These are phyloP conservation scores for Globisporangium yorkense DNA, from an alignment of 352 stramenopile species.

Conservation along the genomic window DNA sequence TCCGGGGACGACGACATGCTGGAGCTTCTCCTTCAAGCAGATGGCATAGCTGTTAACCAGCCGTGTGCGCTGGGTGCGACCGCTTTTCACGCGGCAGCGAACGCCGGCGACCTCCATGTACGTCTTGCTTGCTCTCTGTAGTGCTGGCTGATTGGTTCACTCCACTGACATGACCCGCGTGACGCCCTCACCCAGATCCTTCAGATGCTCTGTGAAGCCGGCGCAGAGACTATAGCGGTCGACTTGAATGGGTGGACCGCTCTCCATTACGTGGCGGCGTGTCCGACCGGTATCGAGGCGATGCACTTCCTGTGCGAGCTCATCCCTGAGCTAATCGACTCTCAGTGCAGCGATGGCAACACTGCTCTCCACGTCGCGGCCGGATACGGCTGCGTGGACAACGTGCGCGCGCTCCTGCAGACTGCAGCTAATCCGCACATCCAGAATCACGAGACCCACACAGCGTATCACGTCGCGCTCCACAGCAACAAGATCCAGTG, in stretches of 20 bases:
- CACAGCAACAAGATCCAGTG: slow-evolving; percentile 55
- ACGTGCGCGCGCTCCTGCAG: slow-evolving; percentile 43
- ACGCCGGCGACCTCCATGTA: slow-evolving; percentile 43
- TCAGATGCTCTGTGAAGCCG: slow-evolving; percentile 40
- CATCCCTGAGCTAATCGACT: slow-evolving; percentile 38
- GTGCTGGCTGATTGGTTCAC: too few species aligned
- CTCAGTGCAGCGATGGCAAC: slow-evolving; percentile 44
- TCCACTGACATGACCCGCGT: neutral
- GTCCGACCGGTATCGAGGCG: slow-evolving; percentile 23
- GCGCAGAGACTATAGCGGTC: slow-evolving; percentile 18
- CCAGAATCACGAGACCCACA: slow-evolving; percentile 31
- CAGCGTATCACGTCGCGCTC: slow-evolving; percentile 47
- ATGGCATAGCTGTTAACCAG: slow-evolving; percentile 34
- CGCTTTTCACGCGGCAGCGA: slow-evolving; percentile 51
- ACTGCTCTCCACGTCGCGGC: slow-evolving; percentile 58
- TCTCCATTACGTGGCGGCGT: slow-evolving; percentile 57
- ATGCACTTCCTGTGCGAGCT: slow-evolving; percentile 57
- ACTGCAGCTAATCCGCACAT: slow-evolving; percentile 48
- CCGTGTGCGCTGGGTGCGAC: slow-evolving; percentile 38
- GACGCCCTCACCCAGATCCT: slow-evolving; percentile 22
- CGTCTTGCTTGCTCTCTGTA: neutral
- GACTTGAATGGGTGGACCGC: slow-evolving; percentile 62
- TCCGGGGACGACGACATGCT: slow-evolving; percentile 36
- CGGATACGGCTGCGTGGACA: slow-evolving; percentile 48
- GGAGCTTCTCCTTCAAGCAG: slow-evolving; percentile 16